Evolutionary conservation across 2,329 filamentous ascomycete genomes (phyloP), one percentile per base, ranked within the genome.

Genomic region (Fusarium lyarnte): DNA sequence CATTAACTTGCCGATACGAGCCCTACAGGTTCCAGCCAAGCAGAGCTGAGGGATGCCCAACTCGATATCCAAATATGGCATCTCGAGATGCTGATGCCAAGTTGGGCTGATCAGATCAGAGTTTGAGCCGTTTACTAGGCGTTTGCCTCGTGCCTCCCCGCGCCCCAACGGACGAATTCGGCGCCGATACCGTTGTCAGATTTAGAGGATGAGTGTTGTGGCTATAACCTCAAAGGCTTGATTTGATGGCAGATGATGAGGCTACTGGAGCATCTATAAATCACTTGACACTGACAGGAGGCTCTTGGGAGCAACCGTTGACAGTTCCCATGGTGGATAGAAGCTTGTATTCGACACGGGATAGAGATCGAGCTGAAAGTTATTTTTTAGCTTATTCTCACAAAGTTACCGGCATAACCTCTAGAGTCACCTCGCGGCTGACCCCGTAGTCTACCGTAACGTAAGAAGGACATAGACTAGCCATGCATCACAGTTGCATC

Each of bases 1-100:
- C 57, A 62, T 70, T 38, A 60, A 41, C 59, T 60, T 59, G 66
- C 70, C 57, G 66, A 73, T 73, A 73, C 70, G 70, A 73, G 70
- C 66, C 70, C 62, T 73, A 73, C 41, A 45, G 43, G 41, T 38
- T 31, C 39, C 47, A 60, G 35, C 67, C 66, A 66, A 57, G 60
- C 49, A 63, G 51, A 68, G 49, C 51, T 57, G 33, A 52, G 29
- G 49, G 49, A 52, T 63, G 49, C 42, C 51, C 21, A 54, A 42
- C 33, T 25, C 38, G 35, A 69, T 41, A 27, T 53, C 52, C 66
- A 70, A 70, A 66, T 51, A 66, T 70, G 66, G 60, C n/a, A 70
- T 70, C 38, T 61, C 49, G 27, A 45, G 51, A 69, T 69, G 58
- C 47, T 42, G 42, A 39, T 57, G 45, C 42, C 41, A 63, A 49